phyloP scores from a whole-genome alignment of 2,329 filamentous ascomycete genomes.

The Niveomyces coronatus region DNA sequence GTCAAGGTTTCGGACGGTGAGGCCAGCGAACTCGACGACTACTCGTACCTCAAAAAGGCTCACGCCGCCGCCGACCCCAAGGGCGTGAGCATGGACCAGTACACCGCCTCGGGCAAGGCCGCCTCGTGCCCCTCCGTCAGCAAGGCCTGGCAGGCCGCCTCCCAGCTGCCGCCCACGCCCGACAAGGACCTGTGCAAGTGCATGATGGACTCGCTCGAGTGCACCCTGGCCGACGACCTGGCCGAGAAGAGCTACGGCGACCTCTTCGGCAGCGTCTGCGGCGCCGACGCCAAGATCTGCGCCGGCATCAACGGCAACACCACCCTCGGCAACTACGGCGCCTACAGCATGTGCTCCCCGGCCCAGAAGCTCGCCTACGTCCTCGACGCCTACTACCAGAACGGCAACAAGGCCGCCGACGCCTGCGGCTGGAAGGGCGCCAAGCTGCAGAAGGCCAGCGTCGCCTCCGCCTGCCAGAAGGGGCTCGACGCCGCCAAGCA shows the following conservation, averaged over 20 bases:
- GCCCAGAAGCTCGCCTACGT: constrained; percentile 59
- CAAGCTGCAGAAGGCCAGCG: constrained; percentile 37
- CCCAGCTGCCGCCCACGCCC: constrained; percentile 68
- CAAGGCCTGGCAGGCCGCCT: constrained; percentile 49
- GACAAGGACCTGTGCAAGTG: constrained; percentile 73
- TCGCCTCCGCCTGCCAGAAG: constrained; percentile 42
- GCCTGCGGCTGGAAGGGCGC: constrained; percentile 69
- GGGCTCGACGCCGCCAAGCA: constrained; percentile 55
- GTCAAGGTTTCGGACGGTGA: constrained; percentile 43
- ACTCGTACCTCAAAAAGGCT: constrained; percentile 58
- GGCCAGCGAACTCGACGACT: constrained; percentile 64
- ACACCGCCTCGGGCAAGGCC: constrained; percentile 63
- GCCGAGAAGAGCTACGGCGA: constrained; percentile 48
- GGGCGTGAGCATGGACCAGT: constrained; percentile 53
- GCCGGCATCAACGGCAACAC: constrained; percentile 58
- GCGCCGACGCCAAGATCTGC: constrained; percentile 45
- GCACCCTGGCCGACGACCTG: constrained; percentile 52
- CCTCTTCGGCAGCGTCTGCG: constrained; percentile 69
- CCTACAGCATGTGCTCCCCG: constrained; percentile 66
- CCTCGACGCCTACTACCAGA: constrained; percentile 35
- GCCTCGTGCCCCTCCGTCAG: constrained; percentile 60
- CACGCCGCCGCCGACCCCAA: constrained; percentile 58
- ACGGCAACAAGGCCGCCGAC: constrained; percentile 38
- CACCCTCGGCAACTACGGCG: constrained; percentile 59
- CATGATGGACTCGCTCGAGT: constrained; percentile 67